These are phyloP conservation scores for Backusella parvicylindrica DNA, from an alignment of 192 early-diverging fungal genomes.

Conservation along the genomic window DNA sequence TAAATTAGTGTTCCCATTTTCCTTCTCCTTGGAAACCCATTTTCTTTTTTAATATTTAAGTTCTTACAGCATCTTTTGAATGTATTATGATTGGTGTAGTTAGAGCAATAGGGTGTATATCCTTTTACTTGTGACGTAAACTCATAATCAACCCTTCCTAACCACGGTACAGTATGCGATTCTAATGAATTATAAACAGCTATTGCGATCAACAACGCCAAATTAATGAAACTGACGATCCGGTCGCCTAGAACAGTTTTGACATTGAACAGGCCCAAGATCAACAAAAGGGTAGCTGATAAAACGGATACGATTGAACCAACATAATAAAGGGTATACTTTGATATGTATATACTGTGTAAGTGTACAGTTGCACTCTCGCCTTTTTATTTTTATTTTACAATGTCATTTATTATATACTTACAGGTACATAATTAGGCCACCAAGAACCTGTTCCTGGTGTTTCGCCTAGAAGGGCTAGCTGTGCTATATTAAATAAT, in stretches of 20 bases:
- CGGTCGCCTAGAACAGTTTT: not conserved
- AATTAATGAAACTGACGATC: not conserved
- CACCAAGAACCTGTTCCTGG: constrained; percentile 6
- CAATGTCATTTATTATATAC: too few species aligned
- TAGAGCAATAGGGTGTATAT: constrained; percentile 1
- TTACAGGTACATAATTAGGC: constrained; percentile 12
- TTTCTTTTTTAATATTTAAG: not conserved
- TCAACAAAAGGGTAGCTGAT: not conserved
- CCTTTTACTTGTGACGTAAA: not conserved
- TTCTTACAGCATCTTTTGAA: constrained; percentile 13
- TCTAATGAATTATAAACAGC: constrained; percentile 1
- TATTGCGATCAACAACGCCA: not conserved
- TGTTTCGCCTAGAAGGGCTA: not conserved
- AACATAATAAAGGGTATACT: constrained; percentile 19
- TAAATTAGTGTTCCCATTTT: not conserved
- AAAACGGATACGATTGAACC: constrained; percentile 1
- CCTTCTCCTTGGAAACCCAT: not conserved
- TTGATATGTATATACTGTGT: not conserved
- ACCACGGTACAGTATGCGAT: constrained; percentile 4
- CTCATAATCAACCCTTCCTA: not conserved
- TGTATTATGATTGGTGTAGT: not conserved
- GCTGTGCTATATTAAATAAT: not conserved
- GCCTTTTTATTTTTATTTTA: too few species aligned
- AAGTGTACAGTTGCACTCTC: not conserved
- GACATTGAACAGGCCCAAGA: not conserved